Evolutionary conservation across 2,329 filamentous ascomycete genomes (phyloP).

Genomic region (Neopestalotiopsis rosae): DNA sequence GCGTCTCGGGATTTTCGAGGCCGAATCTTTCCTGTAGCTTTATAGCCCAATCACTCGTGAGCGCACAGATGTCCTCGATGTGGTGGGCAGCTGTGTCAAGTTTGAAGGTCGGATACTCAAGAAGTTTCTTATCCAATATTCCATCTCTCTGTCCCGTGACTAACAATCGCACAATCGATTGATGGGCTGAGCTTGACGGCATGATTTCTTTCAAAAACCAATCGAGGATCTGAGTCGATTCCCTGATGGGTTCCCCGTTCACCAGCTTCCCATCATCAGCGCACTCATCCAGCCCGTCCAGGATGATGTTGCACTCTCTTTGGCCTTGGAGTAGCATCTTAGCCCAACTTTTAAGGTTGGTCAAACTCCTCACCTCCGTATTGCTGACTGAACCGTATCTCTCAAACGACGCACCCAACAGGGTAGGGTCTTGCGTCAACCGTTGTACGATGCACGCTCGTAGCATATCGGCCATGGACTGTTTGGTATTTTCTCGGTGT

Average conservation of each 20-base stretch:
- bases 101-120: not conserved
- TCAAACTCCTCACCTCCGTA: not conserved
- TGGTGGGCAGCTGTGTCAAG: not conserved
- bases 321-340: not conserved
- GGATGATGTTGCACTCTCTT: not conserved
- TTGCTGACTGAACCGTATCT: not conserved
- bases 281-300: not conserved
- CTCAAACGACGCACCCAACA: not conserved
- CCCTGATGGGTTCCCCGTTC: not conserved
- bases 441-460: not conserved
- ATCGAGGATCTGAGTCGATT: not conserved
- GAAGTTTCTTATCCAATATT: not conserved
- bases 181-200: not conserved
- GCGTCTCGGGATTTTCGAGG: not conserved
- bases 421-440: not conserved
- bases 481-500: constrained; percentile 16
- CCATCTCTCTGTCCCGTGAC: not conserved
- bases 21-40: not conserved
- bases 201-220: not conserved
- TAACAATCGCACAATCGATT: not conserved
- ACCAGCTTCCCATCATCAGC: not conserved
- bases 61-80: not conserved
- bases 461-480: constrained; percentile 17
- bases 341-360: not conserved
- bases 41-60: not conserved